phyloP scores from a whole-genome alignment of 176 grass and related monocot species.

The Oryza meyeriana region DNA sequence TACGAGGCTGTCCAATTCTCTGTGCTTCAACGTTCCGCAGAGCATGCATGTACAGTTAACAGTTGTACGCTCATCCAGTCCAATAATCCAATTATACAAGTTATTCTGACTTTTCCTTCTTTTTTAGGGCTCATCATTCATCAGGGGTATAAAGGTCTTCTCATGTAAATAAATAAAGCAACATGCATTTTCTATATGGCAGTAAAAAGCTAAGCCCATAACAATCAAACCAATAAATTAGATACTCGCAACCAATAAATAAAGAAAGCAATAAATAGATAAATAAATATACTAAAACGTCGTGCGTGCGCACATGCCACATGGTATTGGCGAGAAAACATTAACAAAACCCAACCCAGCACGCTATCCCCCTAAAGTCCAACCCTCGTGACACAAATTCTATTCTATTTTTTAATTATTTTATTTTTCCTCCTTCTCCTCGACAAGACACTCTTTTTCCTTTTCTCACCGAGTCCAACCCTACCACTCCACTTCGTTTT shows the following conservation, averaged over 20 bases:
- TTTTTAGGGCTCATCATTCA: neutral
- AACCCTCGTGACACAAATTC: constrained; percentile 26
- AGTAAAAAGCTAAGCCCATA: too few species aligned
- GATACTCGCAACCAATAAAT: neutral
- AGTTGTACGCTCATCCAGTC: too few species aligned
- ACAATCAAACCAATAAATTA: too few species aligned
- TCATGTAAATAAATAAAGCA: neutral
- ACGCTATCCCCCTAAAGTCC: constrained; percentile 31
- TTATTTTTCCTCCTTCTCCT: neutral
- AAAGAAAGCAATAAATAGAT: neutral
- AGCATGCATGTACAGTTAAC: too few species aligned
- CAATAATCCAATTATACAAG: too few species aligned
- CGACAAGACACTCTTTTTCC: neutral
- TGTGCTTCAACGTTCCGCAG: too few species aligned
- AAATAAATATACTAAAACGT: neutral
- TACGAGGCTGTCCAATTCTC: neutral
- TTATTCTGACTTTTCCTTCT: too few species aligned
- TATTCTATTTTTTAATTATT: neutral
- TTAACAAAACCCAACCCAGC: neutral
- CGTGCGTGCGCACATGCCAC: constrained; percentile 34
- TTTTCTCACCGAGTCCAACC: neutral
- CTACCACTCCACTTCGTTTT: neutral
- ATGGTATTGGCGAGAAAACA: constrained; percentile 25
- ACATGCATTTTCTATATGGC: too few species aligned
- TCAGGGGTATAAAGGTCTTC: neutral